These are phyloP conservation scores for Zymoseptoria pseudotritici DNA, from an alignment of 2,329 filamentous ascomycete species.

Conservation along the genomic window DNA sequence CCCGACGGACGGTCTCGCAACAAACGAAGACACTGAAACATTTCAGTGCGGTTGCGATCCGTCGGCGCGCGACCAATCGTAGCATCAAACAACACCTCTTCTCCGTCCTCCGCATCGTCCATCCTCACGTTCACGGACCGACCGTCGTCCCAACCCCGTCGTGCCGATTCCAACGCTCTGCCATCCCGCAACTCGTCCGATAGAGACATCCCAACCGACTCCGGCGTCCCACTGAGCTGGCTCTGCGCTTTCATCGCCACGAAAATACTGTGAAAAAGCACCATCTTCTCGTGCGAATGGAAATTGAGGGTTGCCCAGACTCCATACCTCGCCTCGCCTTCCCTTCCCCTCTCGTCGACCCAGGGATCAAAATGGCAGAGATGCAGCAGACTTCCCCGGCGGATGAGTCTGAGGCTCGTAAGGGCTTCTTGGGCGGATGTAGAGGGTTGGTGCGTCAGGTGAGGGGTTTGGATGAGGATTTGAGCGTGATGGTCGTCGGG, in stretches of 20 bases:
- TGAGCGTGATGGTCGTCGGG: conserved; percentile 45
- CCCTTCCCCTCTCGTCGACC: background rate
- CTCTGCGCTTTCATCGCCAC: conserved; percentile 54
- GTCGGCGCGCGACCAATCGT: conserved; percentile 32
- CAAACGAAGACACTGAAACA: conserved; percentile 48
- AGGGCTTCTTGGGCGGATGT: conserved; percentile 41
- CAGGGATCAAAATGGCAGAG: conserved; percentile 29
- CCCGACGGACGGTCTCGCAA: conserved; percentile 46
- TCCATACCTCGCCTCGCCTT: conserved; percentile 33
- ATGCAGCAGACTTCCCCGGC: conserved; percentile 34
- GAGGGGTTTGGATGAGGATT: conserved; percentile 44
- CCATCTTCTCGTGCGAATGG: conserved; percentile 49
- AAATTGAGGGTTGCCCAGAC: conserved; percentile 51
- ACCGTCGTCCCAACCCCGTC: background rate
- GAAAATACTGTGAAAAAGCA: conserved; percentile 50
- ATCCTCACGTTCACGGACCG: background rate
- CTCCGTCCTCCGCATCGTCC: conserved; percentile 19
- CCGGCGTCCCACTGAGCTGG: conserved; percentile 16
- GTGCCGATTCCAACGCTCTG: background rate
- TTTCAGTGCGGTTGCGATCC: conserved; percentile 38
- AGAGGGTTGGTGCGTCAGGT: conserved; percentile 35
- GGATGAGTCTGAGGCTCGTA: conserved; percentile 39
- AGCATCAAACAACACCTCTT: conserved; percentile 45
- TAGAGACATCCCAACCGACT: background rate
- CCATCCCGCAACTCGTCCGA: background rate